Conservation (phyloP, 495 filamentous ascomycete species). For the Articulospora tetracladia region DNA sequence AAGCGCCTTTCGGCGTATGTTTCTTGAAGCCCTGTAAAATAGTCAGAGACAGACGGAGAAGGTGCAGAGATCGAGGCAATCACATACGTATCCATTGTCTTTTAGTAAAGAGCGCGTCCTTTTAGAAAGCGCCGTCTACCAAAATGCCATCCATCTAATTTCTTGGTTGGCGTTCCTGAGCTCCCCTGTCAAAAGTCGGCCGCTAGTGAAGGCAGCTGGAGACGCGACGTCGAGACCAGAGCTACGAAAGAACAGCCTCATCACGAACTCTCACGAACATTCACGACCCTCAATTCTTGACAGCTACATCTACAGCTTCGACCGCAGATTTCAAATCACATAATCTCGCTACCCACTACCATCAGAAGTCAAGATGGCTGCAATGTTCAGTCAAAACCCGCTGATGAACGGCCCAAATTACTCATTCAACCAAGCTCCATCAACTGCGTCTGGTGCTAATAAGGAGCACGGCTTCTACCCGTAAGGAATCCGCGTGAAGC, state of each 20-base stretch:
- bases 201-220: slow-evolving; percentile 13
- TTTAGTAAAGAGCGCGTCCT: background rate
- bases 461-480: slow-evolving; percentile 88
- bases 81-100: slow-evolving; percentile 20
- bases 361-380: slow-evolving; percentile 34
- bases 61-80: background rate
- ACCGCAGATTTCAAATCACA: background rate
- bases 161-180: background rate
- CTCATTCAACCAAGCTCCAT: slow-evolving; percentile 50
- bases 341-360: background rate
- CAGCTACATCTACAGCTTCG: background rate
- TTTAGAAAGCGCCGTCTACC: background rate
- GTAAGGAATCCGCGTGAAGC: slow-evolving; percentile 48
- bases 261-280: background rate
- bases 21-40: slow-evolving; percentile 17
- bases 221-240: background rate
- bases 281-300: background rate
- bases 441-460: slow-evolving; percentile 36
- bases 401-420: slow-evolving; percentile 58
- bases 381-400: slow-evolving; percentile 61
- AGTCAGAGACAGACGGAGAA: slow-evolving; percentile 5
- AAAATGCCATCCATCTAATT: background rate
- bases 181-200: slow-evolving; percentile 16
- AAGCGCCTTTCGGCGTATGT: slow-evolving; percentile 61
- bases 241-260: background rate